Percentiles rank a stretch among this genome's conserved stretches.
These are phyloP conservation scores for Otatea glauca DNA, from an alignment of 176 grass and related monocot species.

Conservation along the genomic window DNA sequence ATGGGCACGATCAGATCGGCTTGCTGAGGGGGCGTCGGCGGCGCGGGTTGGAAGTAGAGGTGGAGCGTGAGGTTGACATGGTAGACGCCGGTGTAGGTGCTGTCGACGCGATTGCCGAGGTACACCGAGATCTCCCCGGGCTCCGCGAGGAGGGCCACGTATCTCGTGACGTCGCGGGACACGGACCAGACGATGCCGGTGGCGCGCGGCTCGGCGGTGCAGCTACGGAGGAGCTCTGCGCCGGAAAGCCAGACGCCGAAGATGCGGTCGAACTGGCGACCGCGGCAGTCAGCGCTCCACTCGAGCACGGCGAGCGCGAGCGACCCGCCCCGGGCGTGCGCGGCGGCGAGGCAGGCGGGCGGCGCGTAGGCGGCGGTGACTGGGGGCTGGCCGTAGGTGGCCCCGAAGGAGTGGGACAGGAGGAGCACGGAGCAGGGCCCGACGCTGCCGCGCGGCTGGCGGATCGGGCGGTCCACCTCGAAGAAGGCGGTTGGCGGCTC, in stretches of 20 bases:
- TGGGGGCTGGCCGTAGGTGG: slow-evolving; percentile 49
- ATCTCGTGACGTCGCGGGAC: slow-evolving; percentile 72
- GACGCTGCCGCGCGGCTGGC: slow-evolving; percentile 36
- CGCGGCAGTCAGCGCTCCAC: slow-evolving; percentile 65
- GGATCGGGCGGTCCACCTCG: slow-evolving; percentile 78
- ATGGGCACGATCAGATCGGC: slow-evolving; percentile 71
- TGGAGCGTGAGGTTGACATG: slow-evolving; percentile 67
- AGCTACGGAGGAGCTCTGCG: slow-evolving; percentile 72
- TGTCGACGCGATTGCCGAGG: slow-evolving; percentile 75
- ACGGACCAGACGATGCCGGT: slow-evolving; percentile 72
- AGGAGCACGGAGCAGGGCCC: slow-evolving; percentile 52
- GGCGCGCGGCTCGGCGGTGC: slow-evolving; percentile 49
- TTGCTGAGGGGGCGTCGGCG: background rate
- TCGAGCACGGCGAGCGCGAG: slow-evolving; percentile 70
- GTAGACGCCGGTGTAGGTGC: slow-evolving; percentile 74
- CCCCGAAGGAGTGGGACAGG: slow-evolving; percentile 54
- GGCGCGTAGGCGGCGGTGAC: slow-evolving; percentile 50
- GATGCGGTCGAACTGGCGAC: slow-evolving; percentile 71
- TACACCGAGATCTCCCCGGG: slow-evolving; percentile 39
- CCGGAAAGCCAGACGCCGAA: slow-evolving; percentile 82
- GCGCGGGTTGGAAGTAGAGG: slow-evolving; percentile 55
- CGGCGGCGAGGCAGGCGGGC: slow-evolving; percentile 41
- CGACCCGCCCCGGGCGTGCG: background rate
- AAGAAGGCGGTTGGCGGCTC: slow-evolving; percentile 66
- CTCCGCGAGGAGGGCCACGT: slow-evolving; percentile 59